Conservation (phyloP, 1,284 basidiomycete genomes). For the Moesziomyces globuligerus region DNA sequence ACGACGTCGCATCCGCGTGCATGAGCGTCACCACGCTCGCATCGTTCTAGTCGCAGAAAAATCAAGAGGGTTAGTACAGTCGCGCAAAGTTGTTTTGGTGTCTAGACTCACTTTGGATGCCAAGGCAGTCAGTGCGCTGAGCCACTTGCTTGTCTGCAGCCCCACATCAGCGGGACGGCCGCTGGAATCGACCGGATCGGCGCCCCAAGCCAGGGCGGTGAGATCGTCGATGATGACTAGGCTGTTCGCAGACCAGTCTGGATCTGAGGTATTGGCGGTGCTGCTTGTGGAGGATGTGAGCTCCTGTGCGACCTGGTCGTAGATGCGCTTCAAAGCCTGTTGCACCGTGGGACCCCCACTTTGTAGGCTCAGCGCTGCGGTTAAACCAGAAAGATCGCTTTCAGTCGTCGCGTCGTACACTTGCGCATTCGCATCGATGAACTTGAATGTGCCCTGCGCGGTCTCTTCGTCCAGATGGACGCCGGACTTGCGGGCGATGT, state of each 20-base stretch:
- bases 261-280: neutral
- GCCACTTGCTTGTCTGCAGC: slow-evolving; percentile 27
- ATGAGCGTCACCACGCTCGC: slow-evolving; percentile 44
- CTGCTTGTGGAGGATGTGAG: slow-evolving; percentile 2
- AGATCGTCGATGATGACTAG: slow-evolving; percentile 47
- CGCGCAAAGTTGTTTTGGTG: neutral
- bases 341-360: neutral
- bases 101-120: slow-evolving; percentile 27
- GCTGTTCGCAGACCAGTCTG: slow-evolving; percentile 17
- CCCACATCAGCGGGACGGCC: slow-evolving; percentile 9
- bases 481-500: slow-evolving; percentile 39
- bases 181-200: slow-evolving; percentile 13
- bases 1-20: slow-evolving; percentile 46
- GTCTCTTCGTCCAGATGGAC: slow-evolving; percentile 40
- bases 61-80: neutral
- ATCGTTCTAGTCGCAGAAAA: slow-evolving; percentile 1
- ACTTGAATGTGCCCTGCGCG: slow-evolving; percentile 22
- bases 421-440: slow-evolving; percentile 27
- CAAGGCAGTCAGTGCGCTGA: slow-evolving; percentile 21
- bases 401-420: neutral
- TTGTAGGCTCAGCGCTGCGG: neutral
- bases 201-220: slow-evolving; percentile 35
- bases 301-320: slow-evolving; percentile 9
- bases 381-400: neutral
- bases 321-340: slow-evolving; percentile 5